Evolutionary conservation across 768 basidiomycete genomes (phyloP).

Genomic region (Lentinula boryana): DNA sequence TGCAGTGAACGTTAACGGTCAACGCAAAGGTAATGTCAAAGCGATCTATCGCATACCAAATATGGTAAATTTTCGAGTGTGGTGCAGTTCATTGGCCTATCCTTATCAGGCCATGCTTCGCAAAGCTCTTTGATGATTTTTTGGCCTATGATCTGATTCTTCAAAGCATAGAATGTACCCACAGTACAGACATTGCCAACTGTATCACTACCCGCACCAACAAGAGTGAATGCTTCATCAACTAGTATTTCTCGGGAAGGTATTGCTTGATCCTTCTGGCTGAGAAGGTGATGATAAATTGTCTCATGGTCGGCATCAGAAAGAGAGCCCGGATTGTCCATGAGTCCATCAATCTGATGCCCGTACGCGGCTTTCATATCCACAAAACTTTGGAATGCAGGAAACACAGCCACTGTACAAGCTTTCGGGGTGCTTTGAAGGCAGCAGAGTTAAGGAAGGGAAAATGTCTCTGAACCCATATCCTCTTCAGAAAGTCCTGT

Average conservation of each 20-base stretch:
- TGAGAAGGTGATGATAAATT: constrained; percentile 23
- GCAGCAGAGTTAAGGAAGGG: constrained; percentile 6
- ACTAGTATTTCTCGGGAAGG: constrained; percentile 12
- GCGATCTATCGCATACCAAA: constrained; percentile 19
- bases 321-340: constrained; percentile 11
- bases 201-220: constrained; percentile 29
- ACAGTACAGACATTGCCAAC: constrained; percentile 20
- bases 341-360: constrained; percentile 14
- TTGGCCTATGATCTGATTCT: constrained; percentile 12
- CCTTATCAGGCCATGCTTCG: constrained; percentile 27
- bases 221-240: constrained; percentile 18
- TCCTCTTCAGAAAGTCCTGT: neutral
- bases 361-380: constrained; percentile 10
- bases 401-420: constrained; percentile 3
- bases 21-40: neutral
- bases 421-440: neutral
- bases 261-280: neutral
- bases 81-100: constrained; percentile 19
- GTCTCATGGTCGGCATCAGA: constrained; percentile 16
- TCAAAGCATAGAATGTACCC: constrained; percentile 20
- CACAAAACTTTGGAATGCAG: constrained; percentile 4
- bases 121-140: constrained; percentile 22
- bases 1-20: constrained; percentile 17
- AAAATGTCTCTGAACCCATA: constrained; percentile 10
- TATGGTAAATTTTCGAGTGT: constrained; percentile 31